These are phyloP conservation scores for Fusarium mangiferae DNA, from an alignment of 2,329 filamentous ascomycete genomes.

Conservation along the genomic window DNA sequence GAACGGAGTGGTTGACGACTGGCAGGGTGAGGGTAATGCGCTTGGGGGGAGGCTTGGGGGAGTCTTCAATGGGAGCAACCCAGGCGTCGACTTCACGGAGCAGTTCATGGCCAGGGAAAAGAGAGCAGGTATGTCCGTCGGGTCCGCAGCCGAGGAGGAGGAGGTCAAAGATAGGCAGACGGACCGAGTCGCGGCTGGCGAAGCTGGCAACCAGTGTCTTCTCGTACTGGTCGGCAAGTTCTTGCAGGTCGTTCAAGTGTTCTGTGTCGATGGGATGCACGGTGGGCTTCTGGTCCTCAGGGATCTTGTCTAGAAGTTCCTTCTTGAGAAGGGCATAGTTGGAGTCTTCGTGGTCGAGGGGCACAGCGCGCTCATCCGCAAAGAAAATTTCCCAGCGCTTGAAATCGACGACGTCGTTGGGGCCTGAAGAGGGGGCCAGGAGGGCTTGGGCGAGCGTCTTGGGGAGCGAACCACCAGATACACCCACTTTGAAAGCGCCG, in stretches of 20 bases:
- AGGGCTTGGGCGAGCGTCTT: constrained; percentile 88
- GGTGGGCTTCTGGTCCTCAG: constrained; percentile 70
- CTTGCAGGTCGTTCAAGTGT: constrained; percentile 80
- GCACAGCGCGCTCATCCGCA: constrained; percentile 94
- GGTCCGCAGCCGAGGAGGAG: constrained; percentile 93
- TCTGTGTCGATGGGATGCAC: constrained; percentile 80
- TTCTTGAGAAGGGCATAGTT: constrained; percentile 91
- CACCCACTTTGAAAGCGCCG: constrained; percentile 86
- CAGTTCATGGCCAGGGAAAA: constrained; percentile 91
- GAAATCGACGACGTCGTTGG: constrained; percentile 76
- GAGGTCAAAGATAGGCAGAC: constrained; percentile 93
- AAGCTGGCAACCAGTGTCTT: constrained; percentile 86
- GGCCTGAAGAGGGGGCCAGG: constrained; percentile 63
- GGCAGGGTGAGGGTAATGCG: constrained; percentile 93
- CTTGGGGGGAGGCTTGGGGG: constrained; percentile 90
- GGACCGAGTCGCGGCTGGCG: constrained; percentile 91
- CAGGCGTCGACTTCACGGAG: constrained; percentile 89
- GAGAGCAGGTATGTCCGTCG: constrained; percentile 95
- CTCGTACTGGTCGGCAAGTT: constrained; percentile 94
- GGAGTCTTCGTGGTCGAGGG: constrained; percentile 90
- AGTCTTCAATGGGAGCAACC: constrained; percentile 92
- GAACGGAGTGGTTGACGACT: constrained; percentile 86
- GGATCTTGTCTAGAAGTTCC: constrained; percentile 90
- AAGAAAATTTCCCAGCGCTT: constrained; percentile 98
- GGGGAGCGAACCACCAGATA: constrained; percentile 94